These are phyloP conservation scores for Auricularia sp. DNA, from an alignment of 768 basidiomycete species.

Conservation along the genomic window DNA sequence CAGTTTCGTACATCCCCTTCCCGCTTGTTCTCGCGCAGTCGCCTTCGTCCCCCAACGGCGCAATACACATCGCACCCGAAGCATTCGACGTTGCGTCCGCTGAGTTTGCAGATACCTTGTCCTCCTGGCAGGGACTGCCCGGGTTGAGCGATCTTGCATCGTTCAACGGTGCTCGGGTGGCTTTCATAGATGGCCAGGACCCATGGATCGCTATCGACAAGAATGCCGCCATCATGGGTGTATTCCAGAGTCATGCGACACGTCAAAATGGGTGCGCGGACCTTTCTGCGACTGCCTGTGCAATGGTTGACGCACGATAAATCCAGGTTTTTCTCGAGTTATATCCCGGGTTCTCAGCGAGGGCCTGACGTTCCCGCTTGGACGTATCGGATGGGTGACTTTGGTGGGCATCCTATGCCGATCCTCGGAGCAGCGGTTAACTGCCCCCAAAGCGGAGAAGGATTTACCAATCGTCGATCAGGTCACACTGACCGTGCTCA, in stretches of 20 bases:
- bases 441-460: constrained; percentile 22
- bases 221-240: constrained; percentile 41
- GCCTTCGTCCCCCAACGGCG: neutral
- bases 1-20: neutral
- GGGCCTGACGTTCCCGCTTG: constrained; percentile 5
- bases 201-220: constrained; percentile 43
- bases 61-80: neutral
- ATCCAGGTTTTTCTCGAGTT: constrained; percentile 27
- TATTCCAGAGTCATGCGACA: constrained; percentile 40
- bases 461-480: constrained; percentile 40
- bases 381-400: constrained; percentile 31
- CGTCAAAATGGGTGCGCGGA: constrained; percentile 24
- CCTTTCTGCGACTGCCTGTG: neutral
- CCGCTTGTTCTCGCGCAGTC: neutral
- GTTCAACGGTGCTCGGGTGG: constrained; percentile 42
- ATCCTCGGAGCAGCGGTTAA: no score
- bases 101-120: constrained; percentile 32
- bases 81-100: neutral
- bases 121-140: constrained; percentile 23
- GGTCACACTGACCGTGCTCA: constrained; percentile 38
- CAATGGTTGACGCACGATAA: neutral
- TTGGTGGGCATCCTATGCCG: constrained; percentile 26
- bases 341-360: constrained; percentile 17
- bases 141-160: constrained; percentile 9
- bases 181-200: constrained; percentile 40